A percentile compares a stretch with the other conserved stretches of the same genome.
Evolutionary conservation across 2,329 filamentous ascomycete genomes (phyloP).

Genomic region (Cryphonectria parasitica): DNA sequence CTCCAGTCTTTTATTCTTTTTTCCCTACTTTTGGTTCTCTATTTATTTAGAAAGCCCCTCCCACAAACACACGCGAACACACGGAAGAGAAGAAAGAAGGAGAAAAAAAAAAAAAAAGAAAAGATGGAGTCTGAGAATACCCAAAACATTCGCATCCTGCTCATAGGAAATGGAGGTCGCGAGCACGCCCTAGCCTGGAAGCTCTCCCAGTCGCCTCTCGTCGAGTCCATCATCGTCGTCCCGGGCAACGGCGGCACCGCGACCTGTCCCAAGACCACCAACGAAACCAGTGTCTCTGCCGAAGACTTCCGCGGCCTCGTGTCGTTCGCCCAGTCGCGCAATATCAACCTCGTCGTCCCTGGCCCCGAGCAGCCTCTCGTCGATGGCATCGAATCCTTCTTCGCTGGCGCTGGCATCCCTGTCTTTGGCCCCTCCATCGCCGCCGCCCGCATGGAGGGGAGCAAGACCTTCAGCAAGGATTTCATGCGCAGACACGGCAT

Average conservation of each 20-base stretch:
- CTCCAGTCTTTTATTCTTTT: conserved; percentile 7
- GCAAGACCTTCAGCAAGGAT: conserved; percentile 96
- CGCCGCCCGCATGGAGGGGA: conserved; percentile 90
- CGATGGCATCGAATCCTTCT: conserved; percentile 84
- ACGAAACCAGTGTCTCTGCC: conserved; percentile 69
- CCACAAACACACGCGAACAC: not conserved
- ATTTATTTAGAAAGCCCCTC: not conserved
- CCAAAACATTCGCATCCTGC: conserved; percentile 67
- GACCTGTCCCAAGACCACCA: conserved; percentile 70
- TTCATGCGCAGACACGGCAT: conserved; percentile 94
- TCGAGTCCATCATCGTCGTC: conserved; percentile 73
- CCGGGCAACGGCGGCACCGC: conserved; percentile 89
- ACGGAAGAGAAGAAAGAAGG: not conserved
- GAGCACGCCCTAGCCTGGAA: conserved; percentile 97
- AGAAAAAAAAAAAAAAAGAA: not conserved
- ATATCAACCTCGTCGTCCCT: conserved; percentile 82
- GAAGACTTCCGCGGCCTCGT: conserved; percentile 81
- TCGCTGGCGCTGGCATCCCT: conserved; percentile 72
- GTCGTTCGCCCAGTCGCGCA: conserved; percentile 71
- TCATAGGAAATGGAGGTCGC: conserved; percentile 91
- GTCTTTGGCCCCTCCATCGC: conserved; percentile 85
- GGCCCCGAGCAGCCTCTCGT: conserved; percentile 95
- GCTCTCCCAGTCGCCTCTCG: conserved; percentile 77
- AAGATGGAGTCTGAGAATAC: conserved; percentile 35
- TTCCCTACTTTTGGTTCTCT: not conserved